Base-by-base conservation (phyloP, 306 rosid genomes). In the Castanea sativa region DNA sequence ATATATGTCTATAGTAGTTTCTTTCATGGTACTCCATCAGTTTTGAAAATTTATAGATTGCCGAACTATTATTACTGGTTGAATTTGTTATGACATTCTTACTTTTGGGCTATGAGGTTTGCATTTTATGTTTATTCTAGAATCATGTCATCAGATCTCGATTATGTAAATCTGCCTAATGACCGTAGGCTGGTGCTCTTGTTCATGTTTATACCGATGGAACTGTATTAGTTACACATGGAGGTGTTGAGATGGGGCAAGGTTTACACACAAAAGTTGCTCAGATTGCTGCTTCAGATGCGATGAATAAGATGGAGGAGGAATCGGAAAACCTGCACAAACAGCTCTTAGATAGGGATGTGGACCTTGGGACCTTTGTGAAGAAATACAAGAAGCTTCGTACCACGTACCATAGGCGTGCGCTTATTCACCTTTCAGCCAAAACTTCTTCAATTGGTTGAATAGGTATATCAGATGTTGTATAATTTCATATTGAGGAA, bases 211-310 rank as follows among this genome's bases (percentile, higher is more conserved):
- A 92, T 83, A 95, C 99, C 2, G 98, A 95, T 85, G 99, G 99
- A 83, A 92, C 97, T 29, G 99, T 95, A 90, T 85, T 95, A 84
- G 96, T 95, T 78, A 73, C 96, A 60, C 99, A 91, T 83, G 99
- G 98, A 73, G 99, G 99, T 80, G 99, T 95, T 69, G 98, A 95
- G 82, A 95, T 92, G 98, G 99, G 99, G 77, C 99, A 95, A 89
- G 99, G 99, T 73, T 87, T 95, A n/a, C n/a, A 77, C 99, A 92
- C 99, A 41, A 95, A 95, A 85, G 90, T 95, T 80, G 97, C 99
- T 61, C 98, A 92, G 86, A 75, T 95, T 85, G 99, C 99, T 73
- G 98, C 98, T 80, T 83, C 97, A 95, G 99, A 89, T 70, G 85
- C 92, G n/a, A 87, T 86, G 90, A 90, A 86, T 71, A 85, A 90